Percentiles rank a stretch among this genome's conserved stretches.
These are phyloP conservation scores for Metschnikowia sp. DNA, from an alignment of 805 yeast genomes.

Conservation along the genomic window DNA sequence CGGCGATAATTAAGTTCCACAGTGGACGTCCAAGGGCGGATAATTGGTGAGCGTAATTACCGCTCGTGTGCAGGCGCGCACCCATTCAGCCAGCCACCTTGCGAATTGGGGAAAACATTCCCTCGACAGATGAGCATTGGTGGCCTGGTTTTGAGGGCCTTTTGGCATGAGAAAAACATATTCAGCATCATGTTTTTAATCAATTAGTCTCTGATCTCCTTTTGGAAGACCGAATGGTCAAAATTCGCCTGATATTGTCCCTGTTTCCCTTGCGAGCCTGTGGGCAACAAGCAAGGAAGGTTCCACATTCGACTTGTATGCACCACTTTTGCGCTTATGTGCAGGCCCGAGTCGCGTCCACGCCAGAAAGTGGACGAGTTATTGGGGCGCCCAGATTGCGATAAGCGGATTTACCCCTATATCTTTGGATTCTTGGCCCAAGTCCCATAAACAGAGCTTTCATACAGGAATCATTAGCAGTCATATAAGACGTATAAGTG, in stretches of 20 bases:
- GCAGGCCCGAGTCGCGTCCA: not conserved
- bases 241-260: no score
- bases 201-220: no score
- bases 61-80: constrained; percentile 2
- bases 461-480: no score
- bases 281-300: constrained; percentile 3
- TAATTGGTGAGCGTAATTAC: constrained; percentile 3
- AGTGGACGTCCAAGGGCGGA: constrained; percentile 4
- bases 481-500: not conserved
- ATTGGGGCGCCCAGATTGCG: not conserved
- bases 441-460: no score
- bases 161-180: no score
- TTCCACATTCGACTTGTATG: not conserved
- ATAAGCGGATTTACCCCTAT: constrained; percentile 1
- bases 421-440: not conserved
- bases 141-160: no score
- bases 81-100: constrained; percentile 7
- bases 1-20: constrained; percentile 1
- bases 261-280: no score
- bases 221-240: no score
- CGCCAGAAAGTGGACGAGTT: not conserved
- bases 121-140: not conserved
- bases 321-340: not conserved
- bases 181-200: no score
- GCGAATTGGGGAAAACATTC: not conserved